Conservation (phyloP, 805 yeast genomes). For the Wickerhamomyces tratensis region DNA sequence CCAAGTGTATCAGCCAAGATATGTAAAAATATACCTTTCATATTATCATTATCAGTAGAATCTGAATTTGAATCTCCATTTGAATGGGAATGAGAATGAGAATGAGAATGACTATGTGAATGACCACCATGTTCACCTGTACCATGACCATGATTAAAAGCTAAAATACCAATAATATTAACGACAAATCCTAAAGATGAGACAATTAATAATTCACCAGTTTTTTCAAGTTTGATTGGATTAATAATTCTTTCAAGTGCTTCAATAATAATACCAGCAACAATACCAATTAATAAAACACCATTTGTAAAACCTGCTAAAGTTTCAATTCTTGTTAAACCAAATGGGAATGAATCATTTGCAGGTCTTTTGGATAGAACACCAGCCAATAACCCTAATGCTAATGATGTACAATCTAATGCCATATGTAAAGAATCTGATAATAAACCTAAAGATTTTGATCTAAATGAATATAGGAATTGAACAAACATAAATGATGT, state of each 20-base stretch:
- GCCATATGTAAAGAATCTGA: constrained; percentile 97
- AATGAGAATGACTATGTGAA: constrained; percentile 35
- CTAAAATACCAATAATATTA: constrained; percentile 86
- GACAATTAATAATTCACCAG: constrained; percentile 78
- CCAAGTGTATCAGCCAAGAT: constrained; percentile 94
- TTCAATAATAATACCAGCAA: constrained; percentile 79
- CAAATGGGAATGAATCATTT: constrained; percentile 74
- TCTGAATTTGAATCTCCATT: constrained; percentile 20
- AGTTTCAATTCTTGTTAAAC: constrained; percentile 76
- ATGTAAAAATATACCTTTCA: constrained; percentile 92
- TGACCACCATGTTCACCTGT: constrained; percentile 31
- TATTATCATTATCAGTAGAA: constrained; percentile 46
- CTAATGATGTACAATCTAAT: constrained; percentile 82
- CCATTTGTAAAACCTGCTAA: constrained; percentile 96
- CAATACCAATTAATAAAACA: constrained; percentile 76
- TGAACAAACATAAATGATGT: constrained; percentile 93
- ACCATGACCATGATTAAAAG: constrained; percentile 80
- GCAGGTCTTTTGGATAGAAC: constrained; percentile 49
- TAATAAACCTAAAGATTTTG: constrained; percentile 82
- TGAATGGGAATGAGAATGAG: constrained; percentile 20
- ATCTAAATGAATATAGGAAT: constrained; percentile 80
- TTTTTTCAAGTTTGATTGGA: constrained; percentile 71
- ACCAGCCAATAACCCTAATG: constrained; percentile 85
- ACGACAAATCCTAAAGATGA: constrained; percentile 79
- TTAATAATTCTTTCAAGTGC: constrained; percentile 71